These are phyloP conservation scores for Hippophae rhamnoides DNA, from an alignment of 306 rosid genomes.

Conservation along the genomic window DNA sequence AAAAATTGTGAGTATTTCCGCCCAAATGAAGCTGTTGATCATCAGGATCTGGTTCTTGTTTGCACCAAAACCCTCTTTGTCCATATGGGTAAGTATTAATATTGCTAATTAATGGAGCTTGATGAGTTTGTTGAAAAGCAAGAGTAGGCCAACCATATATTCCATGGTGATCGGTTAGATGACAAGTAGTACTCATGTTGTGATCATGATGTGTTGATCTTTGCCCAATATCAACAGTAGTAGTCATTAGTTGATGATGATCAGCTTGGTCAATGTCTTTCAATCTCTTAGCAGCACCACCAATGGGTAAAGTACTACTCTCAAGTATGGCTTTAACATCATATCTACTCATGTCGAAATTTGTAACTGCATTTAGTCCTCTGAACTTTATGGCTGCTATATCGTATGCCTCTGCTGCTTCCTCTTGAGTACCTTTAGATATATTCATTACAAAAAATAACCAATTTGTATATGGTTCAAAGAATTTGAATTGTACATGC, in stretches of 20 bases:
- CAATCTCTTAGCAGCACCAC: constrained; percentile 68
- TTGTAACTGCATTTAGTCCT: constrained; percentile 87
- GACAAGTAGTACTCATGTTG: constrained; percentile 18
- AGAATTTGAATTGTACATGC: no score
- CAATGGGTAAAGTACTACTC: constrained; percentile 66
- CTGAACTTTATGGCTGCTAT: constrained; percentile 88
- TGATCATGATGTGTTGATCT: constrained; percentile 17
- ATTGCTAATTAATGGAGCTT: no score
- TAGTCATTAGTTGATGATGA: background rate
- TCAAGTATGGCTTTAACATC: constrained; percentile 80
- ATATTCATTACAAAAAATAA: no score
- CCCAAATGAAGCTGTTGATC: constrained; percentile 40
- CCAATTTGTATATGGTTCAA: background rate
- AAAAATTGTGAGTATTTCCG: constrained; percentile 46
- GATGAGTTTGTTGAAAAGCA: constrained; percentile 39
- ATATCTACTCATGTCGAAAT: constrained; percentile 84
- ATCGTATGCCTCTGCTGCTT: constrained; percentile 95
- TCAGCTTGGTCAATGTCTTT: constrained; percentile 53
- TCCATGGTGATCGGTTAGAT: constrained; percentile 21
- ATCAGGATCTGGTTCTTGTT: constrained; percentile 52
- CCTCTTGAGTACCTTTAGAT: constrained; percentile 71
- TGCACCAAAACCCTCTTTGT: constrained; percentile 57
- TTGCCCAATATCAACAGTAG: constrained; percentile 10
- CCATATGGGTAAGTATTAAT: constrained; percentile 29
- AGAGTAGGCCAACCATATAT: constrained; percentile 41